Conservation (phyloP, 352 stramenopile species). For the Blastocystis sp. region DNA sequence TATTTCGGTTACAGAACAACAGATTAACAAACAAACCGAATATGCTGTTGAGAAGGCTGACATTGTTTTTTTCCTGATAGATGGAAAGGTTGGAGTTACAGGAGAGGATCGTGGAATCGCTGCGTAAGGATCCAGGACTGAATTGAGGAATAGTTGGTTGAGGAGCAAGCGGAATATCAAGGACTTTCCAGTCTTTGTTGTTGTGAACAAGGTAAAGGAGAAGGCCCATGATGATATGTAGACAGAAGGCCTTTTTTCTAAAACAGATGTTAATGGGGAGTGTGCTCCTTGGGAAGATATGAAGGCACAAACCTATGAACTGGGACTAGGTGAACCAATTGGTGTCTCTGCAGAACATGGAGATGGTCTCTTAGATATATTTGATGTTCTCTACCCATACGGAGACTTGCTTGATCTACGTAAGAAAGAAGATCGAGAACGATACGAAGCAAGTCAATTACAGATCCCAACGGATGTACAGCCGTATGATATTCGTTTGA, state of each 20-base stretch:
- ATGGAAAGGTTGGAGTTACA: constrained; percentile 74
- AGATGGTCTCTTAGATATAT: constrained; percentile 73
- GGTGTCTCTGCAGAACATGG: constrained; percentile 74
- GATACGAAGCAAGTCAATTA: constrained; percentile 29
- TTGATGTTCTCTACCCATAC: constrained; percentile 68
- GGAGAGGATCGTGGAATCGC: constrained; percentile 72
- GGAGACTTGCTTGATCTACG: constrained; percentile 35
- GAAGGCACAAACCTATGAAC: constrained; percentile 59
- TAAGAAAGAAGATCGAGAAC: constrained; percentile 69
- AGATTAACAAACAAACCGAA: constrained; percentile 83
- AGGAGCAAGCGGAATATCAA: not conserved
- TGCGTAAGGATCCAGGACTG: not conserved
- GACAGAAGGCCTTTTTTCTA: constrained; percentile 53
- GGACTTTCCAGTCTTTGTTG: constrained; percentile 56
- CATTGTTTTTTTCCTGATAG: constrained; percentile 76
- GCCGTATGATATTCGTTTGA: not conserved
- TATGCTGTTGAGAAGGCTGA: constrained; percentile 80
- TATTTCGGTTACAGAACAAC: constrained; percentile 61
- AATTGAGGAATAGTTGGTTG: constrained; percentile 27
- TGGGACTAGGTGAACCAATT: constrained; percentile 74
- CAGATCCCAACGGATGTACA: not conserved
- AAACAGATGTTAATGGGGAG: not conserved
- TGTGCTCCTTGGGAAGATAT: constrained; percentile 62
- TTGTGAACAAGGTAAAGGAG: constrained; percentile 70
- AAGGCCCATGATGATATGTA: not conserved